Evolutionary conservation across 306 rosid species (phyloP).

Genomic region (Boehmeria nivea): DNA sequence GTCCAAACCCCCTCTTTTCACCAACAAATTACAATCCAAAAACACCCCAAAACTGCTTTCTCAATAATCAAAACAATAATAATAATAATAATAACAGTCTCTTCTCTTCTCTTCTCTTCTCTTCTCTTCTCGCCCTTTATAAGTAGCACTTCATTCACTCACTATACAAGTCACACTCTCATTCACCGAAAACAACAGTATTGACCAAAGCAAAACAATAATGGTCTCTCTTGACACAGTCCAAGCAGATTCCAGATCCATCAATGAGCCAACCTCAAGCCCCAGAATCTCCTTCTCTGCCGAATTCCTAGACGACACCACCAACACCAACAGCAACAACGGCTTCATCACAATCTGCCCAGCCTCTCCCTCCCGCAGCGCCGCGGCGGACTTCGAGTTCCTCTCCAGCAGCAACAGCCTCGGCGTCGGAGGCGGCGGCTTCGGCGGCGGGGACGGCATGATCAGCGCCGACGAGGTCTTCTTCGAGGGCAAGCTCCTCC

Average conservation of each 20-base stretch:
- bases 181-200: conserved; percentile 10
- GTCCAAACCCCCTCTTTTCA: no score
- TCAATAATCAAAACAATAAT: no score
- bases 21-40: no score
- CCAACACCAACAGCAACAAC: not conserved
- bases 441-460: conserved; percentile 48
- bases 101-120: no score
- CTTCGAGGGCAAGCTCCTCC: conserved; percentile 94
- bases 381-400: conserved; percentile 68
- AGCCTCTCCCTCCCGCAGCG: conserved; percentile 10
- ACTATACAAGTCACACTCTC: conserved; percentile 12
- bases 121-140: no score
- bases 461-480: conserved; percentile 89
- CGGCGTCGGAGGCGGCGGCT: not conserved
- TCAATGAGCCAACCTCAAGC: conserved; percentile 46
- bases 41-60: no score
- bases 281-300: conserved; percentile 94
- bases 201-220: not conserved
- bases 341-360: conserved; percentile 24
- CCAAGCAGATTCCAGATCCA: conserved; percentile 37
- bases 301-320: conserved; percentile 72
- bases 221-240: conserved; percentile 61
- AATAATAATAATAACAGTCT: no score
- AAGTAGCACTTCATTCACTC: not conserved
- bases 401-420: conserved; percentile 55